Conservation (phyloP, 192 early-diverging fungal species). For the Chytriomyces hyalinus region DNA sequence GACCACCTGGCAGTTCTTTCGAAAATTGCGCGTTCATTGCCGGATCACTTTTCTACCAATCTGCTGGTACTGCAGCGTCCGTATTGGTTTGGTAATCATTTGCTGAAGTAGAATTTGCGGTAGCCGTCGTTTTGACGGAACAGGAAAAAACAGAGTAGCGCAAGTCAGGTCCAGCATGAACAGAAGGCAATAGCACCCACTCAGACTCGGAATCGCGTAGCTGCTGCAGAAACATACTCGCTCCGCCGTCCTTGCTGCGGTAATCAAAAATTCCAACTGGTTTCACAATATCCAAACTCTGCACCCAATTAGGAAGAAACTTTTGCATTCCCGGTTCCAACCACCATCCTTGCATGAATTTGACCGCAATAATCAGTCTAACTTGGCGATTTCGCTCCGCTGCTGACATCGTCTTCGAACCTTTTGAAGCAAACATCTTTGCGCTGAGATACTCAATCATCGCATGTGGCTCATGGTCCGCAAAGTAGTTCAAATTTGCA, state of each 20-base stretch:
- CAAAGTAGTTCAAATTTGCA: slow-evolving; percentile 11
- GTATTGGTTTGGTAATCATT: background rate
- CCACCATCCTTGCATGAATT: slow-evolving; percentile 6
- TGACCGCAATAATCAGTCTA: background rate
- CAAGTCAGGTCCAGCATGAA: background rate
- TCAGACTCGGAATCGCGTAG: background rate
- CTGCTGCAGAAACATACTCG: too few species aligned
- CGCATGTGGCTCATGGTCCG: background rate
- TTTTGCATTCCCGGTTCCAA: slow-evolving; percentile 7
- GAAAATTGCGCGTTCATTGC: background rate
- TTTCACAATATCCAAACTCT: too few species aligned
- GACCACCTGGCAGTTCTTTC: too few species aligned
- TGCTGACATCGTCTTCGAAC: background rate
- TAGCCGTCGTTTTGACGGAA: background rate
- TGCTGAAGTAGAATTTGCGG: background rate
- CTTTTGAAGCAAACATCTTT: slow-evolving; percentile 1
- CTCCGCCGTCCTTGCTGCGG: too few species aligned
- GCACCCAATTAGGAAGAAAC: background rate
- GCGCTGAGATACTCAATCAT: background rate
- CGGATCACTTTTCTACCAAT: slow-evolving; percentile 1
- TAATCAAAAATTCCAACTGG: too few species aligned
- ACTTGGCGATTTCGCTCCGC: too few species aligned
- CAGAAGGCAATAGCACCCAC: background rate
- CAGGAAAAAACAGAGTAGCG: background rate
- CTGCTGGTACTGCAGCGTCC: background rate